These are phyloP conservation scores for Aspergillus arachidicola DNA, from an alignment of 2,329 filamentous ascomycete genomes.

Conservation along the genomic window DNA sequence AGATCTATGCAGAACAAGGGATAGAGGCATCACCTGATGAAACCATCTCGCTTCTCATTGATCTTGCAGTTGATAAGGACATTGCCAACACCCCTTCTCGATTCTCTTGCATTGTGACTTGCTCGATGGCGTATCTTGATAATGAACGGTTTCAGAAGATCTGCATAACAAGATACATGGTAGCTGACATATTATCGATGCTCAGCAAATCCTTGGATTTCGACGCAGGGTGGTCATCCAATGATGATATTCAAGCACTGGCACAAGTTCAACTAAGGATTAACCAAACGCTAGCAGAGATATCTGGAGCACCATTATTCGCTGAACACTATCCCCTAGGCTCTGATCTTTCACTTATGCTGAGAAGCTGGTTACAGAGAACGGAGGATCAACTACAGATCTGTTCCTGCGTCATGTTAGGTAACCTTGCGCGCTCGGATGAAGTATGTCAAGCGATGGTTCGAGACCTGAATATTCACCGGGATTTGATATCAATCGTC, in stretches of 20 bases:
- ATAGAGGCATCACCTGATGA: slow-evolving; percentile 39
- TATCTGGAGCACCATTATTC: slow-evolving; percentile 43
- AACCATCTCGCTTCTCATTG: slow-evolving; percentile 37
- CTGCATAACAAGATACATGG: slow-evolving; percentile 36
- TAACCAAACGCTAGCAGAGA: slow-evolving; percentile 44
- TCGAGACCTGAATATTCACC: slow-evolving; percentile 41
- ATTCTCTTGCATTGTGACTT: slow-evolving; percentile 36
- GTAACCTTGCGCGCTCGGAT: slow-evolving; percentile 50
- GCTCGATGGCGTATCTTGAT: slow-evolving; percentile 38
- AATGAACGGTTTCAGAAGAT: slow-evolving; percentile 42
- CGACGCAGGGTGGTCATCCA: slow-evolving; percentile 26
- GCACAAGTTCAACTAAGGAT: slow-evolving; percentile 40
- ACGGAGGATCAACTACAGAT: slow-evolving; percentile 48
- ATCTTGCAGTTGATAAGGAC: slow-evolving; percentile 32
- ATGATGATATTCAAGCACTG: slow-evolving; percentile 38
- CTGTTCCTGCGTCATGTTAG: slow-evolving; percentile 51
- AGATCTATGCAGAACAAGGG: slow-evolving; percentile 32
- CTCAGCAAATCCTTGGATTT: slow-evolving; percentile 35
- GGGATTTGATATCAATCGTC: slow-evolving; percentile 43
- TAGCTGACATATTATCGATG: slow-evolving; percentile 36
- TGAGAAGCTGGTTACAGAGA: slow-evolving; percentile 44
- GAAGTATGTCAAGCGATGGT: slow-evolving; percentile 46
- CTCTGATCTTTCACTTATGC: slow-evolving; percentile 36
- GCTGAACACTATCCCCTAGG: slow-evolving; percentile 41
- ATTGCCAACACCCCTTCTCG: slow-evolving; percentile 31